Evolutionary conservation across 352 stramenopile species (phyloP).

Genomic region (Phytophthora sp.): DNA sequence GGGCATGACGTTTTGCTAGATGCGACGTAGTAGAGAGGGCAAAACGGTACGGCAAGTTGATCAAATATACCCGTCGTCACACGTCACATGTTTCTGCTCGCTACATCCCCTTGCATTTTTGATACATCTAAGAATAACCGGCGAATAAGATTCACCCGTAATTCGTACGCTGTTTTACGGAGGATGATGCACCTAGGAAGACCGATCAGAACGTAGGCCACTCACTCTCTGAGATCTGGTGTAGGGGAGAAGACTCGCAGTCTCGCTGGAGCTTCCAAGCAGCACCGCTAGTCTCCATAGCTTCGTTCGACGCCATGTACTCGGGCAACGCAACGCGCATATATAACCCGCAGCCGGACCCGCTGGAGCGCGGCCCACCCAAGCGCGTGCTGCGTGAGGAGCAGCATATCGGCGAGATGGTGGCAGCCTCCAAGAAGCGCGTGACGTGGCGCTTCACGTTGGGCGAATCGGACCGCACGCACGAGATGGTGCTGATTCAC

Average conservation of each 20-base stretch:
- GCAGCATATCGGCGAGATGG: conserved; percentile 79
- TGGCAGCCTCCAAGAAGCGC: conserved; percentile 85
- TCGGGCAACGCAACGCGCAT: conserved; percentile 57
- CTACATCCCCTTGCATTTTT: conserved; percentile 28
- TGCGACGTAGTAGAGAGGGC: conserved; percentile 21
- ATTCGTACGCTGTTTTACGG: not conserved
- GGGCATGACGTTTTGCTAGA: conserved; percentile 85
- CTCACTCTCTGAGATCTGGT: no score
- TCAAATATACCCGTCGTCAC: conserved; percentile 20
- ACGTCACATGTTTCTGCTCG: conserved; percentile 27
- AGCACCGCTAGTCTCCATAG: not conserved
- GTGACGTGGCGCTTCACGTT: conserved; percentile 86
- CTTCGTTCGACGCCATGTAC: conserved; percentile 54
- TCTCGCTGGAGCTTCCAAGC: not conserved
- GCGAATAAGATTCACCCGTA: no score
- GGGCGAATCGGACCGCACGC: conserved; percentile 69
- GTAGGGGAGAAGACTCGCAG: not conserved
- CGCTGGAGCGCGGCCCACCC: conserved; percentile 66
- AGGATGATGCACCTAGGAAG: no score
- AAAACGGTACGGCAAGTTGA: conserved; percentile 7
- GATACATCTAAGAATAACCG: conserved; percentile 15
- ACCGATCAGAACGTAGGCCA: no score
- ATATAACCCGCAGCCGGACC: conserved; percentile 76
- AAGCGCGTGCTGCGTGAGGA: conserved; percentile 79
- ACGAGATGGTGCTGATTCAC: conserved; percentile 82